Evolutionary conservation across 2,329 filamentous ascomycete species (phyloP).

Genomic region (Ophiostoma quercus): DNA sequence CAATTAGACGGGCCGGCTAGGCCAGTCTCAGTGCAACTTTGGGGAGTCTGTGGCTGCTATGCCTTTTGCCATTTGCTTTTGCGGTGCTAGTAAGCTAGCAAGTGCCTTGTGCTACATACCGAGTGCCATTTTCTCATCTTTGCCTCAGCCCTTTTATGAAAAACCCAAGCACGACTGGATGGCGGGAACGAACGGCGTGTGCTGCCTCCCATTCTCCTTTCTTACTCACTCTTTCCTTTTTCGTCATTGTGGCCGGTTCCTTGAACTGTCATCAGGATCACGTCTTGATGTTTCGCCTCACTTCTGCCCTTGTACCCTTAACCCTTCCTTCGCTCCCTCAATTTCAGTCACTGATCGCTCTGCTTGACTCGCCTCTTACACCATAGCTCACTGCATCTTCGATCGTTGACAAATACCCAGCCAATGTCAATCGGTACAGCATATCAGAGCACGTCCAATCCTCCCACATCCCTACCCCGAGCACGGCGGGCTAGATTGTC

Average conservation of each 20-base stretch:
- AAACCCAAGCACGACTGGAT: background rate
- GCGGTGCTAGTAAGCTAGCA: background rate
- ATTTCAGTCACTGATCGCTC: background rate
- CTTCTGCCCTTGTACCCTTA: background rate
- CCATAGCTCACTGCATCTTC: background rate
- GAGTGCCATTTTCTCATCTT: slow-evolving; percentile 3
- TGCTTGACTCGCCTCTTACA: background rate
- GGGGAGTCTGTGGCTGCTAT: background rate
- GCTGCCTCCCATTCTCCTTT: background rate
- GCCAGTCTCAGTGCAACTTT: background rate
- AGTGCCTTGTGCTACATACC: slow-evolving; percentile 2
- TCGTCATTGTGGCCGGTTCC: background rate
- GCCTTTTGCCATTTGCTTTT: background rate
- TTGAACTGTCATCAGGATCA: background rate
- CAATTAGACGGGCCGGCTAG: background rate
- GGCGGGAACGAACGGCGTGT: background rate
- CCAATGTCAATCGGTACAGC: background rate
- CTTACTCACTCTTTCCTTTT: background rate
- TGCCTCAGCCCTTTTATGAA: background rate
- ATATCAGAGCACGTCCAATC: background rate
- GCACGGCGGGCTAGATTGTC: background rate
- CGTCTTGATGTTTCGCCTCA: background rate
- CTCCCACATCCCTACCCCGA: background rate
- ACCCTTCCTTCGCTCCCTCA: background rate
- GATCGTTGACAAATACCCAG: background rate